Evolutionary conservation across 192 early-diverging fungal genomes (phyloP).

Genomic region (Entomortierella beljakovae): DNA sequence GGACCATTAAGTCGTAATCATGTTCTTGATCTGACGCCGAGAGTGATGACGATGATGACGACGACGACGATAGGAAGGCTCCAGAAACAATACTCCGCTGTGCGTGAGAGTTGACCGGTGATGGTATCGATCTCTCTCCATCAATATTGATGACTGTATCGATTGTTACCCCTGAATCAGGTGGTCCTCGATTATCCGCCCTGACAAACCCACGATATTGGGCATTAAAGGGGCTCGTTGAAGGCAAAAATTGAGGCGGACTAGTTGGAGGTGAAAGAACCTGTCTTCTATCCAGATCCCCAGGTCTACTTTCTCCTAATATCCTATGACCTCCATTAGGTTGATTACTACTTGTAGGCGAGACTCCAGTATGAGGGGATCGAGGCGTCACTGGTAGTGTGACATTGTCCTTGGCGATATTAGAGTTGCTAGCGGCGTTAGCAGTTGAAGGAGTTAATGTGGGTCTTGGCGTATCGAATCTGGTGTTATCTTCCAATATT

Average conservation of each 20-base stretch:
- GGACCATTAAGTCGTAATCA: conserved; percentile 52
- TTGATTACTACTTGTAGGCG: background rate
- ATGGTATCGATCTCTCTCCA: background rate
- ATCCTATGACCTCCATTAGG: conserved; percentile 6
- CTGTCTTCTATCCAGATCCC: conserved; percentile 26
- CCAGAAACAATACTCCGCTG: background rate
- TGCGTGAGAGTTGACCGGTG: too few relatives aligned
- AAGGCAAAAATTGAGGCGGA: conserved; percentile 17
- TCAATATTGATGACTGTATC: conserved; percentile 15
- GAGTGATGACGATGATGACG: background rate
- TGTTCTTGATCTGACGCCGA: conserved; percentile 30
- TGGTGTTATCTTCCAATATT: conserved; percentile 38
- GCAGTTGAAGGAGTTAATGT: conserved; percentile 15
- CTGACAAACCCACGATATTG: conserved; percentile 24
- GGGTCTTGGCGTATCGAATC: conserved; percentile 43
- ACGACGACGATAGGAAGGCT: background rate
- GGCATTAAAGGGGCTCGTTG: conserved; percentile 4
- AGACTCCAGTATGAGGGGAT: conserved; percentile 13
- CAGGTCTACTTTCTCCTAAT: conserved; percentile 14
- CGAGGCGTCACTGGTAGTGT: conserved; percentile 3
- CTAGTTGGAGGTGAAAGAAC: conserved; percentile 31
- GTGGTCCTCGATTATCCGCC: conserved; percentile 17
- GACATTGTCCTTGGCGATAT: background rate
- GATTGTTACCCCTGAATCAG: conserved; percentile 17
- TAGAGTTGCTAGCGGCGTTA: background rate